Conservation (phyloP, 768 basidiomycete genomes). For the Amanita inopinata region DNA sequence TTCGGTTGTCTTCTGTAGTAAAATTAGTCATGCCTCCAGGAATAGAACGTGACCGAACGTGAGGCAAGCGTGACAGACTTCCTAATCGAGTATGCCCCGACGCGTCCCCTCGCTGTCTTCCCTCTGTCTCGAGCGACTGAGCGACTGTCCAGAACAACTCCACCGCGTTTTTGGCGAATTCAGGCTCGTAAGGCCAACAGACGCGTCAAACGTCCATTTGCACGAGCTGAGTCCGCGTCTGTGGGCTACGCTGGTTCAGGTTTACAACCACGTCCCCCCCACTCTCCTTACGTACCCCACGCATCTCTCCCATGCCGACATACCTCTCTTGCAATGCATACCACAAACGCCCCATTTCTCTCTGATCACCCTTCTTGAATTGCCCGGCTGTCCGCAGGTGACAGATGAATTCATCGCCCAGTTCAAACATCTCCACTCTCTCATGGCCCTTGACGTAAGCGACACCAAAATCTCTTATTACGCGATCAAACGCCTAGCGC, state of each 20-base stretch:
- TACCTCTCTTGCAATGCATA: slow-evolving; percentile 49
- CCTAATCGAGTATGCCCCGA: no score
- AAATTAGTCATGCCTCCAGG: no score
- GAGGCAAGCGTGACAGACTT: no score
- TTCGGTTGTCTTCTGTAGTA: no score
- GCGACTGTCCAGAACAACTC: slow-evolving; percentile 35
- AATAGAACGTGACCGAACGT: no score
- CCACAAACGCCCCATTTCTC: slow-evolving; percentile 47
- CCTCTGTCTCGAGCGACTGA: slow-evolving; percentile 39
- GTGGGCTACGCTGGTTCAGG: slow-evolving; percentile 54
- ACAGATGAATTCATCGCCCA: slow-evolving; percentile 45
- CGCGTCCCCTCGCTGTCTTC: slow-evolving; percentile 42
- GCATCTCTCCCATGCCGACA: slow-evolving; percentile 43
- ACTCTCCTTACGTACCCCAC: slow-evolving; percentile 30
- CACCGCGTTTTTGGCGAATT: slow-evolving; percentile 16
- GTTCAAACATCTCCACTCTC: slow-evolving; percentile 41
- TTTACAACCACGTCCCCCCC: slow-evolving; percentile 45
- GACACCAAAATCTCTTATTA: slow-evolving; percentile 39
- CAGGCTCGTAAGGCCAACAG: slow-evolving; percentile 14
- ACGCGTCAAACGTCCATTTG: slow-evolving; percentile 18
- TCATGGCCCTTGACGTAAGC: slow-evolving; percentile 59
- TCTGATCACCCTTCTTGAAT: slow-evolving; percentile 53
- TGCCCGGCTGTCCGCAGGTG: slow-evolving; percentile 45
- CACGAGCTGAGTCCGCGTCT: slow-evolving; percentile 45
- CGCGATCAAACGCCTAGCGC: slow-evolving; percentile 43